phyloP scores from a whole-genome alignment of 768 basidiomycete genomes.

The Termitomyces heimii region DNA sequence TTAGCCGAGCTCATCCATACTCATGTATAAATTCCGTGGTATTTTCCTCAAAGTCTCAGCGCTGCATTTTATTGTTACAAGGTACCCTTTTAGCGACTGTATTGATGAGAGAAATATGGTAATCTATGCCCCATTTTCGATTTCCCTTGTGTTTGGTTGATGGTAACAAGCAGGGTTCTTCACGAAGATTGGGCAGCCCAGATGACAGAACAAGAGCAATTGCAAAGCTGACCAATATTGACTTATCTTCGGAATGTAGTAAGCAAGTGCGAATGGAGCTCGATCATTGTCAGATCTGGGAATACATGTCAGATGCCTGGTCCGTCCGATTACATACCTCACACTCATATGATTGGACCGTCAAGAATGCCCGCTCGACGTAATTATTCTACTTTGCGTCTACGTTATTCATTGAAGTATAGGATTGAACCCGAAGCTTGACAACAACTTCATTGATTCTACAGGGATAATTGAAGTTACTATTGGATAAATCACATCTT shows the following conservation, averaged over 20 bases:
- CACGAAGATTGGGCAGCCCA: background rate
- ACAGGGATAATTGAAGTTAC: slow-evolving; percentile 40
- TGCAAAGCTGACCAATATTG: no score
- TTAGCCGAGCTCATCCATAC: slow-evolving; percentile 1
- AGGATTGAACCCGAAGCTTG: slow-evolving; percentile 10
- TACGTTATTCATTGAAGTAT: slow-evolving; percentile 11
- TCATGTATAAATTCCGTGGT: background rate
- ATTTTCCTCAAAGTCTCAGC: background rate
- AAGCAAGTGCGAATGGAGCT: background rate
- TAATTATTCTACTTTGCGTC: slow-evolving; percentile 55
- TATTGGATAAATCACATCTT: slow-evolving; percentile 50
- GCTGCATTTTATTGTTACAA: background rate
- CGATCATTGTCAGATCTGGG: slow-evolving; percentile 1
- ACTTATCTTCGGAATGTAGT: no score
- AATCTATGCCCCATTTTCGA: background rate
- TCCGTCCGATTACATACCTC: no score
- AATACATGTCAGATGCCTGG: slow-evolving; percentile 49
- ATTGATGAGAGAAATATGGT: background rate
- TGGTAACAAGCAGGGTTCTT: background rate
- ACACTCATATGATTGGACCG: no score
- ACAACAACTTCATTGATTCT: slow-evolving; percentile 34
- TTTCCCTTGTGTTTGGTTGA: background rate
- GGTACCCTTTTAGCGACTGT: background rate
- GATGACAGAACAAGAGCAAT: background rate
- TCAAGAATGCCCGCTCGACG: no score